A percentile compares a stretch with the other conserved stretches of the same genome.
Evolutionary conservation across 78 protist species (phyloP).

Genomic region (Emiliania huxleyi): DNA sequence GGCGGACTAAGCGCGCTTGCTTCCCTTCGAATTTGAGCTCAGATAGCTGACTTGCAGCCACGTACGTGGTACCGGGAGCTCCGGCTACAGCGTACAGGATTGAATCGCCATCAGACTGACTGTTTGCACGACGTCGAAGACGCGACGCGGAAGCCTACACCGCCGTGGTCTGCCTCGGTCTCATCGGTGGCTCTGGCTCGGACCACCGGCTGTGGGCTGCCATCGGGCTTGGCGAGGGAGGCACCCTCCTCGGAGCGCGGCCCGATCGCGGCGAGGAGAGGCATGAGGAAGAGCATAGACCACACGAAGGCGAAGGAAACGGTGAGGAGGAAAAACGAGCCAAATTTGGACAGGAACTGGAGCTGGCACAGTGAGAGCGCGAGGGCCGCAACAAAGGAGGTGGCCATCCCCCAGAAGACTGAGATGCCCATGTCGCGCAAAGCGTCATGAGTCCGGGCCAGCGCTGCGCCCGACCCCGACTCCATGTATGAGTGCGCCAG

Average conservation of each 20-base stretch:
- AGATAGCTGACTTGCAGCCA: no score
- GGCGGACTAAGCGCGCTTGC: no score
- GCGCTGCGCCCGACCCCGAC: not conserved
- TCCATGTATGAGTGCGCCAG: slow-evolving; percentile 10
- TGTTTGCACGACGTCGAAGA: no score
- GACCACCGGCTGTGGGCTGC: no score
- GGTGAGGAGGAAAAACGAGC: not conserved
- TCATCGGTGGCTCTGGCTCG: no score
- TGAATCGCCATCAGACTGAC: no score
- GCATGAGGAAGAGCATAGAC: slow-evolving; percentile 12
- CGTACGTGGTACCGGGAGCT: no score
- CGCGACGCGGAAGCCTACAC: no score
- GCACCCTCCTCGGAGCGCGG: not conserved
- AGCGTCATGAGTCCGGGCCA: not conserved
- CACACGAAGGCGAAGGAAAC: not conserved
- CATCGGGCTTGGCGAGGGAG: no score
- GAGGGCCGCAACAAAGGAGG: not conserved
- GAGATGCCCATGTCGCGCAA: not conserved
- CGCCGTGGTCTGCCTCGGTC: no score
- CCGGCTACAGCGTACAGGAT: no score
- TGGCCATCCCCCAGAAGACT: not conserved
- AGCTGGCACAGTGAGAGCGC: not conserved
- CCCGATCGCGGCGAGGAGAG: not conserved
- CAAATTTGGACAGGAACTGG: not conserved
- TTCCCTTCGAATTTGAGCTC: no score